Evolutionary conservation across 116 monocot species (phyloP), one percentile per base, ranked within the genome.

Genomic region (Zostera marina): DNA sequence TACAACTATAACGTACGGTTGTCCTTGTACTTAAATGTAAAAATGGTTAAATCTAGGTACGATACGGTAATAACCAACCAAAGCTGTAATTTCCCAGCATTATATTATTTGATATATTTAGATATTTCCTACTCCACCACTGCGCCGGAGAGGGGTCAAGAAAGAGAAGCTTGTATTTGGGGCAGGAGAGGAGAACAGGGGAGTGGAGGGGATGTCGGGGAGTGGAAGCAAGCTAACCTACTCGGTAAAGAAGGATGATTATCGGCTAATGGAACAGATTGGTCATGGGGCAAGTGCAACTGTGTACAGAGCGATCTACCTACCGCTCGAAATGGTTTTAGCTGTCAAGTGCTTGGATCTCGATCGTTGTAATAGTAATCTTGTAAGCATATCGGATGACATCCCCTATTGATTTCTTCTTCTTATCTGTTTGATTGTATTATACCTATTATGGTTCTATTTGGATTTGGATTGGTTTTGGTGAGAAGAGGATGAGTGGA

Each of bases 301-400:
- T 4, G 93, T 93, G n/a, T 87, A 79, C 67, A 70, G 79, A 16
- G 93, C 88, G 79, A 75, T 81, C 58, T 81, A 72, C 56, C 9
- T 77, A 20, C 88, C 88, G 0, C 22, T 38, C 41, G 79, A 81
- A 59, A 79, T 81, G 69, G 62, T 79, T 63, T 81, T 93, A 47
- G 93, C 93, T 14, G 84, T 93, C 66, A 93, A 93, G 81, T 79
- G 88, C 73, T 67, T 93, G 56, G 93, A 93, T 93, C 84, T 93
- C 70, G 93, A 93, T 59, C 88, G 93, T 21, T 81, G 83, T 79
- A 93, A 81, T 75, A 88, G 84, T 63, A 93, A 93, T 61, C 81
- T 93, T 38, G 93, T 93, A 38, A 46, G 76, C 72, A 14, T 8
- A 8, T 20, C 39, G n/a, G 1, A 23, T 46, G 0, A 8, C 44